phyloP scores from a whole-genome alignment of 2,329 filamentous ascomycete genomes.

The Shiraia sp. region DNA sequence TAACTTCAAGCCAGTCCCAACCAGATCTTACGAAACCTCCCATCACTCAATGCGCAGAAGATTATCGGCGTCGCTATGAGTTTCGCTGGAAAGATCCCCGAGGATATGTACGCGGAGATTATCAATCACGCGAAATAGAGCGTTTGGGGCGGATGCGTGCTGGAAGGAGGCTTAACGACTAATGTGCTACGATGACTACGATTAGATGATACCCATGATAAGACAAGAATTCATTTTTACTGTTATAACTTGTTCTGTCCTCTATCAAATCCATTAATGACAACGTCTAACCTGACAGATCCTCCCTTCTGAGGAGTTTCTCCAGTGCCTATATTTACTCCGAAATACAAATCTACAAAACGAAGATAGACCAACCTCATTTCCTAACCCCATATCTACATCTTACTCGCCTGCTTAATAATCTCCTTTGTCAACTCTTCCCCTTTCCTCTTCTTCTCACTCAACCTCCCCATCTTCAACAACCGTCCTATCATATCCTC shows the following conservation, averaged over 20 bases:
- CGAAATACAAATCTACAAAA: too few species aligned
- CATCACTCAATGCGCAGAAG: constrained; percentile 77
- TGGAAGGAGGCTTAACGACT: too few species aligned
- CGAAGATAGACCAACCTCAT: too few species aligned
- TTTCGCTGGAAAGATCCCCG: constrained; percentile 86
- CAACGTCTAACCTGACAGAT: neutral
- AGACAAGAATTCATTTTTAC: too few species aligned
- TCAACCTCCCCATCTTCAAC: constrained; percentile 60
- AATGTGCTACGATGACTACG: too few species aligned
- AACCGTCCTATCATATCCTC: constrained; percentile 66
- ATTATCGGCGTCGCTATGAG: constrained; percentile 84
- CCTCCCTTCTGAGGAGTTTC: neutral
- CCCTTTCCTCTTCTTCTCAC: constrained; percentile 54
- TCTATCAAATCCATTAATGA: neutral
- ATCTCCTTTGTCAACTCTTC: constrained; percentile 59
- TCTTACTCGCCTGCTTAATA: constrained; percentile 55
- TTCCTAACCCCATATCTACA: constrained; percentile 20
- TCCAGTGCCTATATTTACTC: too few species aligned
- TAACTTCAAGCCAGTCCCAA: constrained; percentile 64
- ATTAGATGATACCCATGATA: too few species aligned
- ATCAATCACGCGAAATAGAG: constrained; percentile 77
- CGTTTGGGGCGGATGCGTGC: too few species aligned
- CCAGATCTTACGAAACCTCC: constrained; percentile 86
- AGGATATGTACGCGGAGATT: constrained; percentile 88
- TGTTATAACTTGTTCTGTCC: too few species aligned